Conservation (phyloP, 805 yeast genomes). For the Pichia pseudocactophila region DNA sequence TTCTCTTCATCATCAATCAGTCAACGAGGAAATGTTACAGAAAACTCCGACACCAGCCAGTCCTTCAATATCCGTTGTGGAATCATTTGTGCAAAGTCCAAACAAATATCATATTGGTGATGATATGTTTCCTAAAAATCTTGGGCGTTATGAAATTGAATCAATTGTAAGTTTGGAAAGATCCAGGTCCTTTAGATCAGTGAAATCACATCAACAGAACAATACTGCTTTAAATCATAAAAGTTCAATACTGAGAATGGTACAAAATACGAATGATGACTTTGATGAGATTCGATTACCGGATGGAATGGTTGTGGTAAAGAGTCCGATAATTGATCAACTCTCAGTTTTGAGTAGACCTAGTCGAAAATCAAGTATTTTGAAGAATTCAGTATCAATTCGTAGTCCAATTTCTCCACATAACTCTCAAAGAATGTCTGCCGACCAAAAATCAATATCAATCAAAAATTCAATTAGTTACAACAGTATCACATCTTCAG, state of each 20-base stretch:
- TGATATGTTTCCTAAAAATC: constrained; percentile 61
- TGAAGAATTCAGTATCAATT: constrained; percentile 10
- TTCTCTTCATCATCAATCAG: neutral
- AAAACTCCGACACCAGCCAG: constrained; percentile 9
- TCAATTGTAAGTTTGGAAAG: constrained; percentile 67
- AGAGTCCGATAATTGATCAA: constrained; percentile 11
- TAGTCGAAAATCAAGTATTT: constrained; percentile 10
- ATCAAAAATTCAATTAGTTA: constrained; percentile 1
- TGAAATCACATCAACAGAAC: constrained; percentile 19
- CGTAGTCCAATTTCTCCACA: neutral
- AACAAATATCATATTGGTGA: constrained; percentile 37
- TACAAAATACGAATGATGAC: constrained; percentile 13
- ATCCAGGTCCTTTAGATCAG: constrained; percentile 48
- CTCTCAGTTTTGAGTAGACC: neutral
- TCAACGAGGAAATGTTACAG: neutral
- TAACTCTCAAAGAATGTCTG: neutral
- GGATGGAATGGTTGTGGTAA: constrained; percentile 42
- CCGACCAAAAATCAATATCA: neutral
- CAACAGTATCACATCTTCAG: neutral
- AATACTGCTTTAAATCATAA: constrained; percentile 6
- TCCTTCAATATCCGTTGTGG: constrained; percentile 8
- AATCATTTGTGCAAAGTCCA: constrained; percentile 13
- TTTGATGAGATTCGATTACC: constrained; percentile 17
- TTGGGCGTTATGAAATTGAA: constrained; percentile 61
- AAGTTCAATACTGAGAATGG: constrained; percentile 21